Base-by-base conservation (phyloP, 768 basidiomycete species). In the Sarcomyxa edulis region DNA sequence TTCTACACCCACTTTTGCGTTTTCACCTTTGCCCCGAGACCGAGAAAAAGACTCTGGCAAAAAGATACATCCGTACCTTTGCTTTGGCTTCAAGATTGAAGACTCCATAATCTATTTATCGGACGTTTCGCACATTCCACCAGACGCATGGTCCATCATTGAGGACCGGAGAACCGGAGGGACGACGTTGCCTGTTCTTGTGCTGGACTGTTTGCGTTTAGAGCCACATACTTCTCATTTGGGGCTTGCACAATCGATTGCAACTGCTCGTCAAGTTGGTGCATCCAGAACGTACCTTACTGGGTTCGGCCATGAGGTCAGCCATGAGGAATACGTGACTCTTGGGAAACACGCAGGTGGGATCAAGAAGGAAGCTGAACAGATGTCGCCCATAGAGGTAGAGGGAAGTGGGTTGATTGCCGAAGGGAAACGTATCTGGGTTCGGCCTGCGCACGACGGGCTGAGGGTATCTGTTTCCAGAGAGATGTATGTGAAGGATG, bases 81-180 rank as follows among this genome's bases (percentile, higher is more conserved):
- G 75, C 51, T 71, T 81, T 49, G 85, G 81, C 20, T 88, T 88
- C 64, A 69, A 75, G 51, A 66, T 87, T 32, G 73, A 81, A 49
- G 64, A 81, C 24, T 60, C 71, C 21, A 59, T 94, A 32, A 65
- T 78, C 10, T 94, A 94, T 62, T 69, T 95, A 43, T 83, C 84
- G 19, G 93, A 96, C 56, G 85, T 83, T 28, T 88, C 84, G 7
- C 61, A 74, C 48, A 85, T 95, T 39, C 90, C 92, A 2, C 76
- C 84, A 6, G 69, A 75, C 24, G 73, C 78, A 27, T 89, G 85
- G 85, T 50, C 57, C 14, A 49, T 78, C 35, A 59, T 81, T 36
- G 51, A 57, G 37, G 50, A 46, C 20, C 42, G 47, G 29, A 41
- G 39, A 18, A 47, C 41, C 22, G 50, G 46, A 19, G 40, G 38